Evolutionary conservation across 768 basidiomycete species (phyloP).

Genomic region (Hygrophorus pudorinus): DNA sequence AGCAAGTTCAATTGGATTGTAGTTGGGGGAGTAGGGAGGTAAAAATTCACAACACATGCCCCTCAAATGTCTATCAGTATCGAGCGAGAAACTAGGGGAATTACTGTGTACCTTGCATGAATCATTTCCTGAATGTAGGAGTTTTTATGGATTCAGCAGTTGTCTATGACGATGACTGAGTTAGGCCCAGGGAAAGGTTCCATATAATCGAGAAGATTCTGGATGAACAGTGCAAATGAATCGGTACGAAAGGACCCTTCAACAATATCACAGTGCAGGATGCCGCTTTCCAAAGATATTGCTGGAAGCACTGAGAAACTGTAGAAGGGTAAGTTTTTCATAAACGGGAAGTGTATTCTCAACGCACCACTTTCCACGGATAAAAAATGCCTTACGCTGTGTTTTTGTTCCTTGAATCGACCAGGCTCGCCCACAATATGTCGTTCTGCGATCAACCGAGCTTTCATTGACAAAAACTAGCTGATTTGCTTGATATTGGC

Average conservation of each 20-base stretch:
- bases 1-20: no score
- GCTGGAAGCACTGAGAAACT: slow-evolving; percentile 6
- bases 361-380: slow-evolving; percentile 9
- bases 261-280: slow-evolving; percentile 4
- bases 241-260: slow-evolving; percentile 2
- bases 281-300: slow-evolving; percentile 1
- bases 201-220: slow-evolving; percentile 13
- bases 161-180: slow-evolving; percentile 27
- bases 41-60: no score
- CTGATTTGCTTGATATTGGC: slow-evolving; percentile 14
- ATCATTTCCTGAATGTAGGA: slow-evolving; percentile 2
- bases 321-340: neutral
- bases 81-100: neutral
- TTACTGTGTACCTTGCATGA: neutral
- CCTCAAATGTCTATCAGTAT: slow-evolving; percentile 2
- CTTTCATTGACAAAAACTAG: slow-evolving; percentile 26
- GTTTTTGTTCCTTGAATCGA: slow-evolving; percentile 20
- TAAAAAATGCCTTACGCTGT: slow-evolving; percentile 22
- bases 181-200: slow-evolving; percentile 20
- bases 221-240: neutral
- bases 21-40: no score
- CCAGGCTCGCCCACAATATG: slow-evolving; percentile 17
- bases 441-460: slow-evolving; percentile 18
- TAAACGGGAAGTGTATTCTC: neutral
- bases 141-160: slow-evolving; percentile 25